These are phyloP conservation scores for Tetrahymena malaccensis DNA, from an alignment of 73 alveolate genomes.

Conservation along the genomic window DNA sequence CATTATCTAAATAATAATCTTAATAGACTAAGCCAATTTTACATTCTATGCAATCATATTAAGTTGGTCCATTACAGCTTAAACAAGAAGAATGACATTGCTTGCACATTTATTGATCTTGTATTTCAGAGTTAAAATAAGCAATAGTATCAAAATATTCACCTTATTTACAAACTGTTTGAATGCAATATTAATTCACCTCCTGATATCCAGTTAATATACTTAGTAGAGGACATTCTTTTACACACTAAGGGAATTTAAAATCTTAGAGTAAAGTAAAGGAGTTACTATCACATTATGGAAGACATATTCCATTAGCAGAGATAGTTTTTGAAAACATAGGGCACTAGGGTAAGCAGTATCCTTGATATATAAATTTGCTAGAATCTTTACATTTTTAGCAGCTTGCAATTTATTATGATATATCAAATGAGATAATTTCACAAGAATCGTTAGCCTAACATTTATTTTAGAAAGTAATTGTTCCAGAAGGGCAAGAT, in stretches of 20 bases:
- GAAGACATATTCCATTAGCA: neutral
- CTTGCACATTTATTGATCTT: neutral
- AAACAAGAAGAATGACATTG: neutral
- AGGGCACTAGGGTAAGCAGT: neutral
- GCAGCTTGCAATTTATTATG: neutral
- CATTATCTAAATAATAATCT: neutral
- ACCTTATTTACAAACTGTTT: neutral
- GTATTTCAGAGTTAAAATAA: neutral
- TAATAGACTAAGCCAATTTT: neutral
- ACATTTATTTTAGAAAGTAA: neutral
- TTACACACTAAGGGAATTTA: neutral
- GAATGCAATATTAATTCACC: neutral
- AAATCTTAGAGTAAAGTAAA: neutral
- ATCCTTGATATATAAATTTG: neutral
- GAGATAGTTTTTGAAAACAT: neutral
- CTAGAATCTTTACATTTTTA: neutral
- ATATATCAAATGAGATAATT: neutral
- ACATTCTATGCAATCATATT: neutral
- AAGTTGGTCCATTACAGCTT: neutral
- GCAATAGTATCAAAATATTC: neutral
- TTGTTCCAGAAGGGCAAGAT: neutral
- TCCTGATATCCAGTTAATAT: neutral
- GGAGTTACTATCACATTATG: neutral
- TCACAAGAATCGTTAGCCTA: neutral
- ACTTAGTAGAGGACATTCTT: neutral